Evolutionary conservation across 148 eudicot genomes (phyloP), one percentile per base, ranked within the genome.

Genomic region (Dianthus caryophyllus): DNA sequence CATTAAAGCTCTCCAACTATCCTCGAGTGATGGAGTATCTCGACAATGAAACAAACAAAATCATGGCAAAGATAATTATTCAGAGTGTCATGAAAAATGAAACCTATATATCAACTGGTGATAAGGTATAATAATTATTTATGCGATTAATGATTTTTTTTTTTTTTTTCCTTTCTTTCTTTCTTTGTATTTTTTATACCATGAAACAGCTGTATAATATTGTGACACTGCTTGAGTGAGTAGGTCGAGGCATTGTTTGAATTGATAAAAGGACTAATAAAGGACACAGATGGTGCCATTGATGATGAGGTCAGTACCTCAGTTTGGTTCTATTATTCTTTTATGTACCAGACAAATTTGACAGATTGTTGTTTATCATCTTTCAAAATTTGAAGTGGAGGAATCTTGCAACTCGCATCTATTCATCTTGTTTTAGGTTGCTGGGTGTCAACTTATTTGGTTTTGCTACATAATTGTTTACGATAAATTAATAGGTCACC

Each of bases 171-270:
- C n/a, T n/a, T n/a, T n/a, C n/a, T n/a, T n/a, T n/a, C n/a, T n/a
- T n/a, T n/a, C n/a, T n/a, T n/a, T n/a, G 9, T 3, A 38, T 30
- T 50, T 27, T 36, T 63, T 46, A 62, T n/a, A 18, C 44, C 20
- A 75, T 49, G 64, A 64, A 53, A 56, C 25, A 74, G 50, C 25
- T 56, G 46, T 41, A 64, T 70, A 58, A 70, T 59, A 25, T 26
- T 16, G 25, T 58, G 18, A 26, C 14, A 13, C 18, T 26, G 25
- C 76, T 74, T n/a, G n/a, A n/a, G 10, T 66, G 64, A 52, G 71
- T 75, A 94, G 99, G 99, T 90, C 51, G 97, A 88, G 69, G 88
- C 97, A n/a, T 76, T 94, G 55, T 88, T 88, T 82, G 97, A 82
- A 73, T 77, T 94, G 72, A 86, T 90, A 54, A 86, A 78, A 79